These are phyloP conservation scores for Remersonia thermophila DNA, from an alignment of 2,329 filamentous ascomycete species.

Conservation along the genomic window DNA sequence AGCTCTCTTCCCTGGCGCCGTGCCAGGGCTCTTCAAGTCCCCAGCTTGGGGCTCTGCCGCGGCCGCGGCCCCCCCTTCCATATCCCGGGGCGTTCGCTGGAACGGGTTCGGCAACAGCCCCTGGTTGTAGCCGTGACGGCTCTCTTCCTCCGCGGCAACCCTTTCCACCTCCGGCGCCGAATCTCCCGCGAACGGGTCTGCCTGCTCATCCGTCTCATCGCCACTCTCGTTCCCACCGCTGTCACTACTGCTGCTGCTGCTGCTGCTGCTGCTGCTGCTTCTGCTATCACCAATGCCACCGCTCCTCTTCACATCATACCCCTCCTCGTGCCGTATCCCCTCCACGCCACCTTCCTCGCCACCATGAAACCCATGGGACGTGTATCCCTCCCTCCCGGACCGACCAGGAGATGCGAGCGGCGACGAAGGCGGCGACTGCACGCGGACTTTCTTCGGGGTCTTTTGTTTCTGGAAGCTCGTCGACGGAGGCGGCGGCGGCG, in stretches of 20 bases:
- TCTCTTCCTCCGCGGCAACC: too few species aligned
- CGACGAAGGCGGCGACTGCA: constrained; percentile 51
- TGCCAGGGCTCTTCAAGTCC: constrained; percentile 17
- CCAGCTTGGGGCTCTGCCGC: constrained; percentile 20
- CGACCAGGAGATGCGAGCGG: constrained; percentile 39
- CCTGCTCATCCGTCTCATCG: constrained; percentile 17
- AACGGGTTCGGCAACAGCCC: constrained; percentile 40
- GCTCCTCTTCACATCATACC: background rate
- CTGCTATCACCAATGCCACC: constrained; percentile 18
- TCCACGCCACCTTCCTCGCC: background rate
- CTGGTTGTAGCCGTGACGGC: too few species aligned
- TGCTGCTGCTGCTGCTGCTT: constrained; percentile 16
- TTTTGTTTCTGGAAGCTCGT: constrained; percentile 33
- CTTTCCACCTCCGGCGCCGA: too few species aligned
- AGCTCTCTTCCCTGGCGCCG: constrained; percentile 25
- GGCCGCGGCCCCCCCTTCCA: constrained; percentile 26
- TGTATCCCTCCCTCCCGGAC: constrained; percentile 10
- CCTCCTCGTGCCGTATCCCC: background rate
- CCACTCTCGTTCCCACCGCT: constrained; percentile 16
- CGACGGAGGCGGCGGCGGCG: background rate
- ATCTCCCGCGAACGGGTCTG: constrained; percentile 27
- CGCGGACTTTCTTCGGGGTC: constrained; percentile 54
- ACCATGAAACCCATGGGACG: background rate
- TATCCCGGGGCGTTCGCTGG: constrained; percentile 40
- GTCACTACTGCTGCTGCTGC: constrained; percentile 19